phyloP scores from a whole-genome alignment of 225 moss, liverwort and hornwort species.

The Polytrichum formosum region DNA sequence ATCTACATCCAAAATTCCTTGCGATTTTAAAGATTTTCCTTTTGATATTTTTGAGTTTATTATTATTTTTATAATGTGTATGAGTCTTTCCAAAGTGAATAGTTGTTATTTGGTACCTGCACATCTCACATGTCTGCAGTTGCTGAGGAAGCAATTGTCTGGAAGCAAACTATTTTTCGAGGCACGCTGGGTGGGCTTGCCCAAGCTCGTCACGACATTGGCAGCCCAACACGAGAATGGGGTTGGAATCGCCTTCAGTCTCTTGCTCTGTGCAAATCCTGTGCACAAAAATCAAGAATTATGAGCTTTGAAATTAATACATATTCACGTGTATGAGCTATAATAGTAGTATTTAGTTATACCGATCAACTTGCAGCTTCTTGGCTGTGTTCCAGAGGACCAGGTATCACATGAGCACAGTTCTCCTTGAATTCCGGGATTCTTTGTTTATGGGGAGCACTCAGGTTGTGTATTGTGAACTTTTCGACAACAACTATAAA shows the following conservation, averaged over 20 bases:
- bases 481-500: too few relatives aligned
- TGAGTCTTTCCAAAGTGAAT: background rate
- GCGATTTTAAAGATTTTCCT: background rate
- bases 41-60: too few relatives aligned
- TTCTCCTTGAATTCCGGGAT: too few relatives aligned
- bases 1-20: background rate
- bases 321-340: too few relatives aligned
- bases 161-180: background rate
- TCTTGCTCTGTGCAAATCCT: background rate
- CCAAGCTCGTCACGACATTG: background rate
- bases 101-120: background rate
- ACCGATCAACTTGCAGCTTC: too few relatives aligned
- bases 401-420: too few relatives aligned
- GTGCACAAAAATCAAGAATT: background rate
- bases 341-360: too few relatives aligned
- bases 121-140: background rate
- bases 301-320: background rate
- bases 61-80: background rate
- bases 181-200: background rate
- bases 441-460: too few relatives aligned
- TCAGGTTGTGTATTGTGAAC: too few relatives aligned
- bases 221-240: background rate
- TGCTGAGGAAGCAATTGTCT: background rate
- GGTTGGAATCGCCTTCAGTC: background rate
- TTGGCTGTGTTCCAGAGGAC: too few relatives aligned